phyloP scores from a whole-genome alignment of 495 filamentous ascomycete genomes.

The Penicillium silybi region DNA sequence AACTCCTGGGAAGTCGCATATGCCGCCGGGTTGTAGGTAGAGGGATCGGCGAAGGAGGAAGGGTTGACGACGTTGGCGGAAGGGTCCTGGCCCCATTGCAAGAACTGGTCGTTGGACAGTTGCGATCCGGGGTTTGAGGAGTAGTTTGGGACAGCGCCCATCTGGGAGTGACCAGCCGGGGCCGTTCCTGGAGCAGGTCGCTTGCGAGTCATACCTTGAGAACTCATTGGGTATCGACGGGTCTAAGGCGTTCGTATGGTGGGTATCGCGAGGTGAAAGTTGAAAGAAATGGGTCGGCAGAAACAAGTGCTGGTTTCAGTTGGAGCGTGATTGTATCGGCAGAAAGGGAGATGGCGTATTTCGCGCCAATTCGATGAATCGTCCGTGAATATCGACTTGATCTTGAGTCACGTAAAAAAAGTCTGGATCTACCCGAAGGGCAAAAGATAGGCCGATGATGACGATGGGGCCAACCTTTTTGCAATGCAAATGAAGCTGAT shows the following conservation, averaged over 20 bases:
- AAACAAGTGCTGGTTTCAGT: not conserved
- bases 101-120: slow-evolving; percentile 51
- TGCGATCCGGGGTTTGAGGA: slow-evolving; percentile 32
- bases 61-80: slow-evolving; percentile 32
- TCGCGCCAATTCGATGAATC: not conserved
- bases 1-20: slow-evolving; percentile 37
- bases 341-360: not conserved
- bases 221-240: slow-evolving; percentile 30
- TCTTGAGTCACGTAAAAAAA: slow-evolving; percentile 15
- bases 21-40: slow-evolving; percentile 40
- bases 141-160: slow-evolving; percentile 33
- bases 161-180: slow-evolving; percentile 51
- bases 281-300: not conserved
- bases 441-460: slow-evolving; percentile 9
- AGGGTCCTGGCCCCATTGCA: slow-evolving; percentile 50
- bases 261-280: slow-evolving; percentile 8
- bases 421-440: slow-evolving; percentile 8
- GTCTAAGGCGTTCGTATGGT: slow-evolving; percentile 2
- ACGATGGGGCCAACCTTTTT: not conserved
- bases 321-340: not conserved
- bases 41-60: slow-evolving; percentile 29
- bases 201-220: slow-evolving; percentile 56
- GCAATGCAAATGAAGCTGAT: not conserved
- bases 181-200: slow-evolving; percentile 68
- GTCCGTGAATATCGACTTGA: slow-evolving; percentile 9